phyloP scores from a whole-genome alignment of 164 flowering plant genomes.

The Magnolia sinica region DNA sequence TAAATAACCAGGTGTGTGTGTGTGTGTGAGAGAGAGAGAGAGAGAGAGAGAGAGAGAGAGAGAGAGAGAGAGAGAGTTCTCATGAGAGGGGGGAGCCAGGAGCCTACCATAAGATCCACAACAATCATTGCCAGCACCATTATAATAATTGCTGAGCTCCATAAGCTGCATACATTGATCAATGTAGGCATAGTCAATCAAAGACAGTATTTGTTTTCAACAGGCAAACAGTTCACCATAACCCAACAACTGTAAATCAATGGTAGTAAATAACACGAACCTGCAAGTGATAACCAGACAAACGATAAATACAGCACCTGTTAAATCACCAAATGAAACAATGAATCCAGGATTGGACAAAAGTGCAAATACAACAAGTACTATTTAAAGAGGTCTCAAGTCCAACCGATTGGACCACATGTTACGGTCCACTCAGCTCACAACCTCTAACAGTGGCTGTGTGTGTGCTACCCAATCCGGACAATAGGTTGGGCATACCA shows the following conservation, averaged over 20 bases:
- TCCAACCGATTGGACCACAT: too few relatives aligned
- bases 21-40: background rate
- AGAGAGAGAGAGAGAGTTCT: background rate
- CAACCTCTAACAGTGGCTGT: too few relatives aligned
- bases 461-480: too few relatives aligned
- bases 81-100: background rate
- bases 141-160: conserved; percentile 90
- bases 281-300: conserved; percentile 87
- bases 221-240: background rate
- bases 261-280: conserved; percentile 36
- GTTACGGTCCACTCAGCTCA: too few relatives aligned
- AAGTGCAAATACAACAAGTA: background rate
- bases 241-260: conserved; percentile 1
- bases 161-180: conserved; percentile 47
- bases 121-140: conserved; percentile 84
- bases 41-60: background rate
- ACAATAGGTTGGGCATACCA: too few relatives aligned
- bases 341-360: background rate
- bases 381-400: too few relatives aligned
- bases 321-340: conserved; percentile 12
- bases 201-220: background rate
- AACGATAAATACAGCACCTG: conserved; percentile 95
- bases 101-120: conserved; percentile 78
- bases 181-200: conserved; percentile 2
- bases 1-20: too few relatives aligned